Percentiles rank a stretch among this genome's conserved stretches.
Evolutionary conservation across 495 filamentous ascomycete genomes (phyloP).

Genomic region (Evansstolkia leycettana): DNA sequence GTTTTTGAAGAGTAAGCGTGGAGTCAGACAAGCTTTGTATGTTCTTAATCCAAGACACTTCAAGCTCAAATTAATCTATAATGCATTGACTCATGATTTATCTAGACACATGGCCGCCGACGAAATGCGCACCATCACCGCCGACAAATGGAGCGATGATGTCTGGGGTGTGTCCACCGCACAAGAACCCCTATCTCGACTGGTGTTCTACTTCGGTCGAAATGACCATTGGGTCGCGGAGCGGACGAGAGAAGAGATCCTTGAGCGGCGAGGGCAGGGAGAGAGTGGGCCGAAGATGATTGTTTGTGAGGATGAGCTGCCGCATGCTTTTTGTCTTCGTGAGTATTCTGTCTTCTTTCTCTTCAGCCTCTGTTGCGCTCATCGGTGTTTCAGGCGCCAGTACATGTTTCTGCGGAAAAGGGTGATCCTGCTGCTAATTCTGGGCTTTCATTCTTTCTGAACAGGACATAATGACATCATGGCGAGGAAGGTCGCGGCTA

Average conservation of each 20-base stretch:
- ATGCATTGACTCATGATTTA: no score
- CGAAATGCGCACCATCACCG: slow-evolving; percentile 65
- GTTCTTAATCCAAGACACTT: slow-evolving; percentile 11
- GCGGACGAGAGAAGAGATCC: slow-evolving; percentile 60
- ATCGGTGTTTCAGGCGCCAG: background rate
- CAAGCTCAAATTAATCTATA: background rate
- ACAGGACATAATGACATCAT: slow-evolving; percentile 50
- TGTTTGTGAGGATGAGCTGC: slow-evolving; percentile 59
- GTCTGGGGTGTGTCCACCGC: slow-evolving; percentile 55
- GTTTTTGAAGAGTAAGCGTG: slow-evolving; percentile 50
- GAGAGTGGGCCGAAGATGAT: slow-evolving; percentile 51
- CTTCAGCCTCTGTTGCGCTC: no score
- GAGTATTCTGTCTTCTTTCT: slow-evolving; percentile 20
- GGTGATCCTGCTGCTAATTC: slow-evolving; percentile 5
- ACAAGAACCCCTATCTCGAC: slow-evolving; percentile 35
- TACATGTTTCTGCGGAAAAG: background rate
- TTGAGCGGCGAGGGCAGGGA: slow-evolving; percentile 36
- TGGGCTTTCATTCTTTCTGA: background rate
- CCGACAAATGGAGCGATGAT: slow-evolving; percentile 68
- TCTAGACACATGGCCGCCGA: slow-evolving; percentile 54
- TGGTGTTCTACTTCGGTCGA: slow-evolving; percentile 72
- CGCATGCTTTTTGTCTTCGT: slow-evolving; percentile 77
- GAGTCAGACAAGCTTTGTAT: slow-evolving; percentile 60
- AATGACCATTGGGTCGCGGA: slow-evolving; percentile 77
- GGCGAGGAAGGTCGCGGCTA: slow-evolving; percentile 50